phyloP scores from a whole-genome alignment of 495 filamentous ascomycete species.

The Ascobolus immersus region DNA sequence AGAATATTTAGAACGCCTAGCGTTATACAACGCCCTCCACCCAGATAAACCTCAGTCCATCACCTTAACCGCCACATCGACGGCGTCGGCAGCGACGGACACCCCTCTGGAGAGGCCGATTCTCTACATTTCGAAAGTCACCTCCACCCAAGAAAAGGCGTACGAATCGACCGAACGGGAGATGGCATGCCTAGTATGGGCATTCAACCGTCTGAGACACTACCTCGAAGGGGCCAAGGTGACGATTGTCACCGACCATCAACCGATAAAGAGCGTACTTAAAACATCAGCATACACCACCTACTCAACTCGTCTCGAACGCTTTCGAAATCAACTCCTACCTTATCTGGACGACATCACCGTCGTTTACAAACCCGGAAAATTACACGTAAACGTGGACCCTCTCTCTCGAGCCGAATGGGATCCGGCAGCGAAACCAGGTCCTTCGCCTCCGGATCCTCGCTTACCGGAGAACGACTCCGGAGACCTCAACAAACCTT shows the following conservation, averaged over 20 bases:
- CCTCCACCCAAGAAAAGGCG: not conserved
- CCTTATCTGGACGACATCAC: not conserved
- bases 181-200: slow-evolving; percentile 1
- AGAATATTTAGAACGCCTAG: no score
- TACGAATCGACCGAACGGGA: slow-evolving; percentile 3
- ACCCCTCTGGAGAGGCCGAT: slow-evolving; percentile 1
- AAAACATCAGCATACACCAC: not conserved
- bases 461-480: no score
- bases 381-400: not conserved
- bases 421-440: no score
- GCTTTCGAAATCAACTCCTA: not conserved
- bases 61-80: no score
- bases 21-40: no score
- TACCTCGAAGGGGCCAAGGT: slow-evolving; percentile 1
- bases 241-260: not conserved
- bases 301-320: not conserved
- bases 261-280: not conserved
- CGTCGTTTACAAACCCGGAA: not conserved
- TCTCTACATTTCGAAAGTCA: slow-evolving; percentile 1
- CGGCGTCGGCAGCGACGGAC: no score
- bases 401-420: not conserved
- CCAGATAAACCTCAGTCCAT: no score
- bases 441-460: no score
- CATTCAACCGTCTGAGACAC: slow-evolving; percentile 1
- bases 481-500: no score